Base-by-base conservation (phyloP, 2,329 filamentous ascomycete genomes). In the Fusarium sp. region DNA sequence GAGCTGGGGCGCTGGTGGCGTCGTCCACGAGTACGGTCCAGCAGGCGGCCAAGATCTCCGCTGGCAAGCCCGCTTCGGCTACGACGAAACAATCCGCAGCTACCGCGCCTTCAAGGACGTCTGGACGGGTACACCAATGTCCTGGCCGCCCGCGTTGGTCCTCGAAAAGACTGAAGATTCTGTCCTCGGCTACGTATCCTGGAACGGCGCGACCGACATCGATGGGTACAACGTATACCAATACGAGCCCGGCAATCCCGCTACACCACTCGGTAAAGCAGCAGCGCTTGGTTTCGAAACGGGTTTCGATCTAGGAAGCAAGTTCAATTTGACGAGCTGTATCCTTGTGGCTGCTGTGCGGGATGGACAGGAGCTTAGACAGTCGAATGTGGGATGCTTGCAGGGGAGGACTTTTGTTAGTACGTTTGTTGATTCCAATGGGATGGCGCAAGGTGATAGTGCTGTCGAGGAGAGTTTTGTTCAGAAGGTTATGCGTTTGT, bases 191-290 rank as follows among this genome's bases (percentile, higher is more conserved):
- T 75, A 69, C 20, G 69, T 76, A 3, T 74, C 68, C 50, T 76
- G 74, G 74, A 76, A 76, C 37, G 74, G 74, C 0, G 74, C 72
- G 4, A 76, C 74, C 1, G 74, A 75, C 4, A 66, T 76, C 3
- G 66, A 74, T 2, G 13, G 48, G 2, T 76, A 74, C 66, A 73
- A 73, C 11, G 43, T 76, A 1, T 76, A 76, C 28, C 12, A 53
- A 0, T 34, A 66, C 0, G 57, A 68, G 9, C 30, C 42, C 10
- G 59, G 59, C 18, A 30, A 34, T 2, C 48, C 32, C 3, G 40
- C 64, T 16, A 49, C 21, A 5, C 43, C 49, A 0, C 8, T 71
- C 1, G 74, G 71, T 0, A 55, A 25, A 42, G 48, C 66, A 0
- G 20, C 37, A 0, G 43, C 30, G 0, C 18, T 11, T 3, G 75